These are phyloP conservation scores for Arachis hypogaea DNA, from an alignment of 306 rosid species.

Conservation along the genomic window DNA sequence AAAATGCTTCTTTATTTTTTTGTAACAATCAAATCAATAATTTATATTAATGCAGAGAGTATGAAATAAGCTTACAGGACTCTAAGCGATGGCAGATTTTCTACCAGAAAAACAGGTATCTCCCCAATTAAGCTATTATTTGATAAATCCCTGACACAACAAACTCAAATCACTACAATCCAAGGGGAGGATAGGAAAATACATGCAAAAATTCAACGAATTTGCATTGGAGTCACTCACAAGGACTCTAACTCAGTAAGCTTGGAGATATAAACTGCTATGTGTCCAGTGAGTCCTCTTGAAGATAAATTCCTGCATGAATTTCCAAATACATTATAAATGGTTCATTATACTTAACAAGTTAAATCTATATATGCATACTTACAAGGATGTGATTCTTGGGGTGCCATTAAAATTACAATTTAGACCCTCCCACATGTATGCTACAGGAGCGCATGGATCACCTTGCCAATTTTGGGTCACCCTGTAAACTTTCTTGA, in stretches of 20 bases:
- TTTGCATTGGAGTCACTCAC: slow-evolving; percentile 44
- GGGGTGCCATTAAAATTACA: slow-evolving; percentile 45
- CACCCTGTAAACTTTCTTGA: slow-evolving; percentile 55
- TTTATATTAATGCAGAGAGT: too few relatives aligned
- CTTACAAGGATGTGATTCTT: slow-evolving; percentile 62
- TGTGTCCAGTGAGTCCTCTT: slow-evolving; percentile 50
- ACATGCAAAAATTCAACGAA: background rate
- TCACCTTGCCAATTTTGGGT: slow-evolving; percentile 65
- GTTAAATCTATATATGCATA: background rate
- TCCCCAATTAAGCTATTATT: slow-evolving; percentile 52
- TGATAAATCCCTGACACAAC: slow-evolving; percentile 60
- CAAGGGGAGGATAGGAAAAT: background rate
- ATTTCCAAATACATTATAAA: slow-evolving; percentile 19
- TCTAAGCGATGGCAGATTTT: slow-evolving; percentile 28
- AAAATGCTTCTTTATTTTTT: background rate
- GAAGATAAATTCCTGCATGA: slow-evolving; percentile 53
- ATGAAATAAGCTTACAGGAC: slow-evolving; percentile 50
- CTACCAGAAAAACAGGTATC: slow-evolving; percentile 43
- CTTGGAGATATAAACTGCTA: slow-evolving; percentile 42
- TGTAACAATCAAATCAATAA: background rate
- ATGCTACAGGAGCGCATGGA: slow-evolving; percentile 54
- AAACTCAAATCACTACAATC: slow-evolving; percentile 23
- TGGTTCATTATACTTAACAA: background rate
- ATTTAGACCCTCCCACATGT: slow-evolving; percentile 60
- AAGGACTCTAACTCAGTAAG: slow-evolving; percentile 49